These are phyloP conservation scores for Carpinus fangiana DNA, from an alignment of 306 rosid species.

Conservation along the genomic window DNA sequence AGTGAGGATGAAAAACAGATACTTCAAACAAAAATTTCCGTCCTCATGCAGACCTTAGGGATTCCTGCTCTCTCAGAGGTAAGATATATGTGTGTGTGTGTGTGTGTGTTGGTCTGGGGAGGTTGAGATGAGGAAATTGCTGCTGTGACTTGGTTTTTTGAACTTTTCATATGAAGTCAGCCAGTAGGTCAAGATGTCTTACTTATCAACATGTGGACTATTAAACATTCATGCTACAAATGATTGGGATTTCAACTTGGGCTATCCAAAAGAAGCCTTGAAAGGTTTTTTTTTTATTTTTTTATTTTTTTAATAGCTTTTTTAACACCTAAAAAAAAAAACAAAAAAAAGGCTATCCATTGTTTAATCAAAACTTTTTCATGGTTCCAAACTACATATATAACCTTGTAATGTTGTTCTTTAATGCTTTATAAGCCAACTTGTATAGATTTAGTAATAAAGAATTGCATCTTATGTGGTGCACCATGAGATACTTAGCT, in stretches of 20 bases:
- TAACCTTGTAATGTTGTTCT: background rate
- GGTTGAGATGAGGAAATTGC: background rate
- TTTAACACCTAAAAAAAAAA: background rate
- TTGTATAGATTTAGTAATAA: background rate
- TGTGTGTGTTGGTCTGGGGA: background rate
- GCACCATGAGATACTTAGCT: background rate
- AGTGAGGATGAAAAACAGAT: constrained; percentile 46
- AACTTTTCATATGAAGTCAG: background rate
- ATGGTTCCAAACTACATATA: background rate
- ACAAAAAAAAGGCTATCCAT: too few species aligned
- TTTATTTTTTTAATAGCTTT: background rate
- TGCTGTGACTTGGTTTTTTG: background rate
- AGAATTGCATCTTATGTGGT: background rate
- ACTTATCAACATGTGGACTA: background rate
- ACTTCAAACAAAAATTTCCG: constrained; percentile 48
- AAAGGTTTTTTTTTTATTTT: background rate
- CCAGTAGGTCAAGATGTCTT: background rate
- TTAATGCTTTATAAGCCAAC: background rate
- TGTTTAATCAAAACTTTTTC: background rate
- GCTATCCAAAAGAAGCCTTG: background rate
- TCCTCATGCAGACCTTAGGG: constrained; percentile 71
- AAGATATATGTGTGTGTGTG: constrained; percentile 31
- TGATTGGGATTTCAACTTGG: background rate
- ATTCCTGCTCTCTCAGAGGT: constrained; percentile 92
- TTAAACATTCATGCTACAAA: background rate